Evolutionary conservation across 148 eudicot genomes (phyloP), one percentile per base, ranked within the genome.

Genomic region (Spergularia bocconei): DNA sequence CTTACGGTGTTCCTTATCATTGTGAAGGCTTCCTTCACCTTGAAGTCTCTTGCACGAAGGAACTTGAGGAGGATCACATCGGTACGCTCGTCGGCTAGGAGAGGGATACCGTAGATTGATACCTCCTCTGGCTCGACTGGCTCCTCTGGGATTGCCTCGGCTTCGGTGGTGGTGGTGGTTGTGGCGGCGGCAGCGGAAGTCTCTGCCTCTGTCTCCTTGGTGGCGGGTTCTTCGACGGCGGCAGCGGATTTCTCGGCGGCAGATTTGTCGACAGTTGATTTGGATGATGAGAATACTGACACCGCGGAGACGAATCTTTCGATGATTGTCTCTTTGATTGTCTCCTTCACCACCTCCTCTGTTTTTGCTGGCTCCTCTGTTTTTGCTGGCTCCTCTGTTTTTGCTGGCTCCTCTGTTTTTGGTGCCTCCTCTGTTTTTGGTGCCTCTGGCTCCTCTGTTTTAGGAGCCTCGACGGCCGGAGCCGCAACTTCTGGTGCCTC

Each of bases 271-370:
- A 29, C 36, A 3, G 36, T 2, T 1, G 36, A 29, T 29, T 29
- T 29, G 36, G 36, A 29, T 29, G 36, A 29, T 29, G 36, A 29
- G 2, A 29, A 29, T 29, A 29, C 36, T 29, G 36, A 29, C 36
- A 29, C 36, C 2, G 36, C 36, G 36, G 36, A 29, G 36, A 29
- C 36, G 36, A 29, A 29, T 29, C 36, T 29, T 3, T 85, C 85
- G 1, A 92, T 87, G 10, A 91, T 86, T 1, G 96, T 90, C 63
- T 93, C 96, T 60, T 91, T 84, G 56, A 89, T 86, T 3, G 89
- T 91, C 56, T 81, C 88, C 1, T 79, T 77, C 5, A 66, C 82
- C 52, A 71, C 84, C 38, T 62, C 80, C 52, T 63, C 88, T 25
- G 63, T 44, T 56, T n/a, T 21, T 17, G 79, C 58, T 2, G 73